A percentile compares a stretch with the other conserved stretches of the same genome.
Conservation (phyloP, 345 rosid species). For the Hibiscus tridactylites region DNA sequence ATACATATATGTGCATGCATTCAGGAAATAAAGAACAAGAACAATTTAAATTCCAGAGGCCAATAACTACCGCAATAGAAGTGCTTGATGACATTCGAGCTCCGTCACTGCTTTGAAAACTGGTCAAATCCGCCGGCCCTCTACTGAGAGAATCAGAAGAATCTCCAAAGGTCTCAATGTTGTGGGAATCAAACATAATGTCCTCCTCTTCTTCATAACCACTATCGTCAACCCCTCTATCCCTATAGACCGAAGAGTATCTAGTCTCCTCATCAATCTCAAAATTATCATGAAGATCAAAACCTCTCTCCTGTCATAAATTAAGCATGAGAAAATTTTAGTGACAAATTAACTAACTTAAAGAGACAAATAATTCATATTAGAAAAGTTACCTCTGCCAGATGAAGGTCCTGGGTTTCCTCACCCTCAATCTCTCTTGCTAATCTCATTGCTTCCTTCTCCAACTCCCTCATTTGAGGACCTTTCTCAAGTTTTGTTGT, state of each 20-base stretch:
- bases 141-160: slow-evolving; percentile 31
- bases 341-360: not conserved
- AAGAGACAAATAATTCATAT: slow-evolving; percentile 9
- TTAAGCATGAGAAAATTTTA: slow-evolving; percentile 9
- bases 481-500: slow-evolving; percentile 83
- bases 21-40: not conserved
- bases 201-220: slow-evolving; percentile 71
- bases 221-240: slow-evolving; percentile 53
- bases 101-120: slow-evolving; percentile 36
- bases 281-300: slow-evolving; percentile 40
- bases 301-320: slow-evolving; percentile 77
- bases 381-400: slow-evolving; percentile 64
- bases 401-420: slow-evolving; percentile 72
- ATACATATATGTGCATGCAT: not conserved
- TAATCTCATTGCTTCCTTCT: slow-evolving; percentile 72
- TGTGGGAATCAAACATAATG: slow-evolving; percentile 47
- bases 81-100: slow-evolving; percentile 37
- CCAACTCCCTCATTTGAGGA: slow-evolving; percentile 46
- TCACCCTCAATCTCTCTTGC: slow-evolving; percentile 94
- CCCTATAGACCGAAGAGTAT: slow-evolving; percentile 71
- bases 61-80: slow-evolving; percentile 33
- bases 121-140: slow-evolving; percentile 28
- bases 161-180: slow-evolving; percentile 57
- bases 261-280: slow-evolving; percentile 82
- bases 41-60: not conserved